phyloP scores from a whole-genome alignment of 2,329 filamentous ascomycete genomes.

The Xylariaceae sp. region DNA sequence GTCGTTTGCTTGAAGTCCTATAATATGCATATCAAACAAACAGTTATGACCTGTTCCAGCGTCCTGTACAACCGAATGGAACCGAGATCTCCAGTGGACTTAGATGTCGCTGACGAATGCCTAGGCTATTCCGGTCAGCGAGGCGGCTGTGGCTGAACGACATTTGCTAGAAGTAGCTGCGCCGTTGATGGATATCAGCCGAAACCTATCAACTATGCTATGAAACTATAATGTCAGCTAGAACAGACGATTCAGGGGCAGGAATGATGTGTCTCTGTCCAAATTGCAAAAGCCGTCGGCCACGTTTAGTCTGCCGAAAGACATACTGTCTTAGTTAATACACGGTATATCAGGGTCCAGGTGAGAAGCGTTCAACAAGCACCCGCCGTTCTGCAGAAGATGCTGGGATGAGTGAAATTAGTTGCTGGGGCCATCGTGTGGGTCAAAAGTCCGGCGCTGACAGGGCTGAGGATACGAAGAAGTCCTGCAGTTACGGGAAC shows the following conservation, averaged over 20 bases:
- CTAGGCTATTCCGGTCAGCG: constrained; percentile 9
- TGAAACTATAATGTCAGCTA: constrained; percentile 6
- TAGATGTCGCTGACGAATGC: constrained; percentile 3
- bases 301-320: constrained; percentile 22
- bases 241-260: constrained; percentile 12
- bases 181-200: not conserved
- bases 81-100: too few species aligned
- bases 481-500: constrained; percentile 20
- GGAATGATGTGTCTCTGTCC: constrained; percentile 24
- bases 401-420: constrained; percentile 17
- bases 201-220: not conserved
- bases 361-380: not conserved
- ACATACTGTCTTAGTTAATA: constrained; percentile 16
- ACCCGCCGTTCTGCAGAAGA: not conserved
- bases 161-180: not conserved
- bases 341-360: constrained; percentile 12
- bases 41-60: constrained; percentile 14
- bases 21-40: constrained; percentile 4
- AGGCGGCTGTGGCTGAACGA: too few species aligned
- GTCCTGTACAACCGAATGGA: constrained; percentile 1
- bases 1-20: constrained; percentile 8
- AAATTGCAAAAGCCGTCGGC: constrained; percentile 15
- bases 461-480: constrained; percentile 28
- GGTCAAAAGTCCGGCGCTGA: constrained; percentile 22
- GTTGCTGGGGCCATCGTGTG: constrained; percentile 17